phyloP scores from a whole-genome alignment of 1,284 basidiomycete genomes.

The Xerocomus nothofagi region DNA sequence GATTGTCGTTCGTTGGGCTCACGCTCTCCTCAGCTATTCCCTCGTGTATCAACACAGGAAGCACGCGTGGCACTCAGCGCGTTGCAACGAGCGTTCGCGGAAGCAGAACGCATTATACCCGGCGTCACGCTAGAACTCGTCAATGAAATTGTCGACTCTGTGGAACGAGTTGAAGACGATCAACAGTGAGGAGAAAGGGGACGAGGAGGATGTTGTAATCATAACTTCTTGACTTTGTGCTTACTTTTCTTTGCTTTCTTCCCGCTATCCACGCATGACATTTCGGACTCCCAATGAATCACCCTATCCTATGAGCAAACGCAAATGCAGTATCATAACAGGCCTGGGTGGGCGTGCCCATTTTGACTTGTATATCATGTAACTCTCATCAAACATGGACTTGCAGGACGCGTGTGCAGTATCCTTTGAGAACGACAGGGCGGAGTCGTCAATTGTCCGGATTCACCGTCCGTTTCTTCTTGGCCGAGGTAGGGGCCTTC shows the following conservation, averaged over 20 bases:
- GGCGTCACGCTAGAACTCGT: constrained; percentile 81
- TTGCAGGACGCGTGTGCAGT: neutral
- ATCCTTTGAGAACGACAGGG: neutral
- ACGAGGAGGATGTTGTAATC: neutral
- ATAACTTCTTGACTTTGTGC: constrained; percentile 6
- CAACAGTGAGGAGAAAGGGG: constrained; percentile 17
- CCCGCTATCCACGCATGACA: constrained; percentile 14
- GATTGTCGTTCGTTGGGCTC: neutral
- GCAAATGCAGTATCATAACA: constrained; percentile 21
- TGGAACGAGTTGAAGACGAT: constrained; percentile 83
- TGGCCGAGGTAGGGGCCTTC: constrained; percentile 56
- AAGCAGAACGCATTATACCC: constrained; percentile 87
- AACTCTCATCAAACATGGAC: constrained; percentile 10
- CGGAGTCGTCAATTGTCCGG: constrained; percentile 19
- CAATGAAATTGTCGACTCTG: constrained; percentile 87
- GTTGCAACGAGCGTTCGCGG: constrained; percentile 86
- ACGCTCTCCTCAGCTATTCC: constrained; percentile 64
- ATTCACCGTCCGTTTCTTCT: constrained; percentile 58
- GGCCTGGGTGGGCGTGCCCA: constrained; percentile 12
- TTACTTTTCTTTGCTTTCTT: constrained; percentile 14
- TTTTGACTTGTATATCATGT: constrained; percentile 25
- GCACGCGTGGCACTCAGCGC: constrained; percentile 81
- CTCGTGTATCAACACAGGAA: constrained; percentile 84
- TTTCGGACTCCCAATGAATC: constrained; percentile 17
- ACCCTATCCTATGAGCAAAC: constrained; percentile 15